Percentiles rank a stretch among this genome's conserved stretches.
These are phyloP conservation scores for Gentiana dahurica DNA, from an alignment of 257 asterid species.

Conservation along the genomic window DNA sequence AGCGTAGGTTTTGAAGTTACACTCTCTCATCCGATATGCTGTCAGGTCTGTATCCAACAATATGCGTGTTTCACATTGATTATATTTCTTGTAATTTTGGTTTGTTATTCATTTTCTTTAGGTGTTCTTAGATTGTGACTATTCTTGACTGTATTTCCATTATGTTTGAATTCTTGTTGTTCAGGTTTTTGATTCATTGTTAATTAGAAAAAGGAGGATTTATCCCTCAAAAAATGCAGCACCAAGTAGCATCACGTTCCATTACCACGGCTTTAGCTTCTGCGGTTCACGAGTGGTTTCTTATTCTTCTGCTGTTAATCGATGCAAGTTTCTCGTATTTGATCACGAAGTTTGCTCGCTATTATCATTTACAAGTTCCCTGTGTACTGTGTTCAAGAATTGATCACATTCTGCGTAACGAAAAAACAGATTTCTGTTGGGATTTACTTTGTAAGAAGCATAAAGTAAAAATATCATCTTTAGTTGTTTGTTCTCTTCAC, in stretches of 20 bases:
- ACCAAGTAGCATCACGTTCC: conserved; percentile 17
- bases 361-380: conserved; percentile 43
- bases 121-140: too few species aligned
- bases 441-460: conserved; percentile 57
- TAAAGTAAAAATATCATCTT: conserved; percentile 48
- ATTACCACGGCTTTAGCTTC: conserved; percentile 43
- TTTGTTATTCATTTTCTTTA: too few species aligned
- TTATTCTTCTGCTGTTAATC: conserved; percentile 53
- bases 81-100: too few species aligned
- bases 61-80: too few species aligned
- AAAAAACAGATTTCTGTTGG: conserved; percentile 43
- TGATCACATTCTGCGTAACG: conserved; percentile 60
- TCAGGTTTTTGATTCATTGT: conserved; percentile 22
- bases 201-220: conserved; percentile 16
- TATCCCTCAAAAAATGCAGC: conserved; percentile 12
- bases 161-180: neutral
- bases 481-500: conserved; percentile 43
- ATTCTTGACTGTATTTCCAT: too few species aligned
- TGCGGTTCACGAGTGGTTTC: conserved; percentile 76
- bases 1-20: too few species aligned
- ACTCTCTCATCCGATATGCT: too few species aligned
- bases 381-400: conserved; percentile 90
- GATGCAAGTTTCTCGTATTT: conserved; percentile 57
- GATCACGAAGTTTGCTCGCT: conserved; percentile 57
- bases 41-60: too few species aligned